These are phyloP conservation scores for Mucor lusitanicus DNA, from an alignment of 371 early-diverging fungal species.

Conservation along the genomic window DNA sequence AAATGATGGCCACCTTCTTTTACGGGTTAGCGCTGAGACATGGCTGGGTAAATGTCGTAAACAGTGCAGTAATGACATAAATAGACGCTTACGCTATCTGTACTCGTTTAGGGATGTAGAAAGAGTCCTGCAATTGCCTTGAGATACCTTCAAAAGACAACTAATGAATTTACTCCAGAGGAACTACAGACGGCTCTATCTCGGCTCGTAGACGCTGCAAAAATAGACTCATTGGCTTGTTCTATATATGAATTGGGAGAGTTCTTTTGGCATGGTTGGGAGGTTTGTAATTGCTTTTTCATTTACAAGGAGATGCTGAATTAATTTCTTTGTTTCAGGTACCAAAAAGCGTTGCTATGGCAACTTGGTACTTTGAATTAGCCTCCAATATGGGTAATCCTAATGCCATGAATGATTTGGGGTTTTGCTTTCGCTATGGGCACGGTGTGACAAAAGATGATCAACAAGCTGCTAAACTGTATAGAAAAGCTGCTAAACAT, in stretches of 20 bases:
- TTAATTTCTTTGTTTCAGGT: not conserved
- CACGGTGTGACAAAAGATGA: slow-evolving; percentile 83
- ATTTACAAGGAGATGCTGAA: not conserved
- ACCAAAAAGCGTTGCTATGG: slow-evolving; percentile 39
- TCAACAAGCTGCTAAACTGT: slow-evolving; percentile 78
- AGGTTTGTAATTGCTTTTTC: slow-evolving; percentile 41
- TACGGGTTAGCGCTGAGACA: slow-evolving; percentile 88
- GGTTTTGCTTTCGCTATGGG: slow-evolving; percentile 73
- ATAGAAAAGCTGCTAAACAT: slow-evolving; percentile 69
- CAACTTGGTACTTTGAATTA: slow-evolving; percentile 83
- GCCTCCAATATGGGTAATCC: slow-evolving; percentile 88
- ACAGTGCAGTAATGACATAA: not conserved
- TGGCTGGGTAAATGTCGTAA: slow-evolving; percentile 62
- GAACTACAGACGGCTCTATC: slow-evolving; percentile 42
- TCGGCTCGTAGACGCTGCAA: not conserved
- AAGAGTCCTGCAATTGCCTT: slow-evolving; percentile 62
- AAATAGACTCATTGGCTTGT: slow-evolving; percentile 47
- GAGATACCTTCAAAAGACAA: slow-evolving; percentile 77
- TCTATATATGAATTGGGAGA: slow-evolving; percentile 86
- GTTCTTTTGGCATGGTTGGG: slow-evolving; percentile 88
- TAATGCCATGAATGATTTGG: slow-evolving; percentile 86
- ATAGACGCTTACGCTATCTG: not conserved
- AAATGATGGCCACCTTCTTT: slow-evolving; percentile 79
- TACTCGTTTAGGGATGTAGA: slow-evolving; percentile 52
- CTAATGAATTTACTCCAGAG: slow-evolving; percentile 61